Percentiles rank a stretch among this genome's conserved stretches.
phyloP scores from a whole-genome alignment of 2,329 filamentous ascomycete genomes.

The Talaromyces pinophilus region DNA sequence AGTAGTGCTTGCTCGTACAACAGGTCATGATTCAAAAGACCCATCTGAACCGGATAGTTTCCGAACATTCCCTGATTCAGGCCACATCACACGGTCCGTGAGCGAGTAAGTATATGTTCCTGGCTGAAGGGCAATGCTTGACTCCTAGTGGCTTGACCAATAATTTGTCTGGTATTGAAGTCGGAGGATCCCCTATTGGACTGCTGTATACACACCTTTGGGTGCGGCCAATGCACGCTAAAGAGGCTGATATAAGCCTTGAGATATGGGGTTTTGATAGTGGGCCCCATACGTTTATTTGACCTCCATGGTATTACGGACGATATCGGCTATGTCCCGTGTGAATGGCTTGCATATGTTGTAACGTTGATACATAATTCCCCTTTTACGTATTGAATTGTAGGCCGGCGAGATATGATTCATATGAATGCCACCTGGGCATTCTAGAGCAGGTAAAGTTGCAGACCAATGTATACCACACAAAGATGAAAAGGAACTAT shows the following conservation, averaged over 20 bases:
- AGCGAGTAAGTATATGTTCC: background rate
- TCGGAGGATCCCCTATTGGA: background rate
- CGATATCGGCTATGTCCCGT: background rate
- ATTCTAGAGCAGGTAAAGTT: background rate
- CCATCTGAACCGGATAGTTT: background rate
- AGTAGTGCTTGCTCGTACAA: background rate
- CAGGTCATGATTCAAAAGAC: background rate
- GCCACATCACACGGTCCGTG: background rate
- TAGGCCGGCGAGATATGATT: background rate
- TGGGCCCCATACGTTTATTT: background rate
- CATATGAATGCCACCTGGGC: background rate
- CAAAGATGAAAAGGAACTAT: background rate
- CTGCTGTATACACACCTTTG: background rate
- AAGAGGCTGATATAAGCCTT: conserved; percentile 10
- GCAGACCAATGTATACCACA: background rate
- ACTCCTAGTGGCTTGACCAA: background rate
- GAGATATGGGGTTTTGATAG: background rate
- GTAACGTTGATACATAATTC: background rate
- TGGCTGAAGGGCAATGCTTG: background rate
- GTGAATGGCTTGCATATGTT: background rate
- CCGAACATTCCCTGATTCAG: background rate
- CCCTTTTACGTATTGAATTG: background rate
- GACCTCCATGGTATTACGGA: background rate
- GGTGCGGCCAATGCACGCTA: background rate
- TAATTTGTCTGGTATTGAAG: background rate